These are phyloP conservation scores for Thelonectria discophora DNA, from an alignment of 2,329 filamentous ascomycete species.

Conservation along the genomic window DNA sequence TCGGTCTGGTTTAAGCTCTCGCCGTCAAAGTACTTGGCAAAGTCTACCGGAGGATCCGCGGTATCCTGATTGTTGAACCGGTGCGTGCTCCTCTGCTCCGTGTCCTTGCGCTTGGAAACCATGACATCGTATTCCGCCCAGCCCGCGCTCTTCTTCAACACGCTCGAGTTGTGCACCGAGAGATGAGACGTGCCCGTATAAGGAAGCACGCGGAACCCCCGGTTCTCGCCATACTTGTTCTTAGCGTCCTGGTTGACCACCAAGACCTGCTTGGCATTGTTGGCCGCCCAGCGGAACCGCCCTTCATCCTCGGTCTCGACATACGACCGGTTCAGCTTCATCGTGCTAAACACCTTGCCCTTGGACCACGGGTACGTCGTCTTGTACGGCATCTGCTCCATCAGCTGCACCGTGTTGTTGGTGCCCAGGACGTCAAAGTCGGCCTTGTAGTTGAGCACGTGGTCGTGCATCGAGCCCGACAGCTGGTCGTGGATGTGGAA, in stretches of 20 bases:
- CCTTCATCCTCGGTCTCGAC: conserved; percentile 55
- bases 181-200: conserved; percentile 50
- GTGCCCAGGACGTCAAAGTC: conserved; percentile 51
- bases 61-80: conserved; percentile 51
- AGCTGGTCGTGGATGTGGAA: conserved; percentile 49
- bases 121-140: conserved; percentile 52
- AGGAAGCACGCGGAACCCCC: conserved; percentile 56
- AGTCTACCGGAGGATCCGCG: conserved; percentile 55
- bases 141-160: conserved; percentile 57
- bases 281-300: conserved; percentile 50
- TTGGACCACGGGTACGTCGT: conserved; percentile 24
- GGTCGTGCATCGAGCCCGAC: conserved; percentile 51
- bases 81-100: conserved; percentile 45
- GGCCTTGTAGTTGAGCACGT: conserved; percentile 52
- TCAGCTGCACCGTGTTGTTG: conserved; percentile 50
- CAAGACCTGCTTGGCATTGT: conserved; percentile 54
- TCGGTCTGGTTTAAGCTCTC: conserved; percentile 50
- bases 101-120: conserved; percentile 49
- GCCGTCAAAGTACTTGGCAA: conserved; percentile 54
- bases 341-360: conserved; percentile 24
- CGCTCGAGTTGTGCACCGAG: conserved; percentile 52
- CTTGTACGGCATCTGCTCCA: conserved; percentile 50
- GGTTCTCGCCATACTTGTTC: conserved; percentile 58
- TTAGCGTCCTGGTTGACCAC: conserved; percentile 55
- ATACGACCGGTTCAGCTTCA: conserved; percentile 19